These are phyloP conservation scores for Cordyceps fumosorosea DNA, from an alignment of 2,329 filamentous ascomycete species.

Conservation along the genomic window DNA sequence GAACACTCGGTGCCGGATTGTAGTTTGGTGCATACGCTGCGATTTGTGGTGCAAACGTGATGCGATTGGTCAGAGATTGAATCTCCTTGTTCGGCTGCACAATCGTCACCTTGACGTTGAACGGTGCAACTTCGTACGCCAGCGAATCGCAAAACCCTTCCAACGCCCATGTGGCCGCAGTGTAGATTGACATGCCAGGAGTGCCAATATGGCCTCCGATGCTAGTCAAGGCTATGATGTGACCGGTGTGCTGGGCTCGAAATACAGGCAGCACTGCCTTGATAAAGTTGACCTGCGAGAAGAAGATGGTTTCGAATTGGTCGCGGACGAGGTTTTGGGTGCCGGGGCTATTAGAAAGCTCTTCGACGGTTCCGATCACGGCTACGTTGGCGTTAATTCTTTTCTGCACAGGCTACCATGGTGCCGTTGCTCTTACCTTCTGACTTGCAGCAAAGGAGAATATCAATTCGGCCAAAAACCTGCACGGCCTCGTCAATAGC, in stretches of 20 bases:
- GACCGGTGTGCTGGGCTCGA: conserved; percentile 72
- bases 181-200: conserved; percentile 84
- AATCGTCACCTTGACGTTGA: conserved; percentile 94
- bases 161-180: conserved; percentile 86
- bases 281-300: conserved; percentile 93
- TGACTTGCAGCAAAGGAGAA: conserved; percentile 81
- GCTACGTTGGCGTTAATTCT: conserved; percentile 39
- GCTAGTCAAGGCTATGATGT: conserved; percentile 83
- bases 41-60: conserved; percentile 76
- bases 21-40: conserved; percentile 37
- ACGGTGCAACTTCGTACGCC: conserved; percentile 92
- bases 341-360: conserved; percentile 65
- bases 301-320: conserved; percentile 93
- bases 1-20: conserved; percentile 65
- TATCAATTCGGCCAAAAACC: conserved; percentile 81
- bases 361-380: conserved; percentile 85
- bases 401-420: neutral
- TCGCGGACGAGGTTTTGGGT: conserved; percentile 77
- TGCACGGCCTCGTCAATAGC: conserved; percentile 81
- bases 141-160: conserved; percentile 95
- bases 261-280: conserved; percentile 78
- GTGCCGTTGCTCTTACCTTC: conserved; percentile 53
- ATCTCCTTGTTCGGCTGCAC: conserved; percentile 95
- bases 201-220: conserved; percentile 91
- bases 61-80: conserved; percentile 75